Evolutionary conservation across 106 monocot genomes (phyloP), one percentile per base, ranked within the genome.

Genomic region (Dendrobium officinale): DNA sequence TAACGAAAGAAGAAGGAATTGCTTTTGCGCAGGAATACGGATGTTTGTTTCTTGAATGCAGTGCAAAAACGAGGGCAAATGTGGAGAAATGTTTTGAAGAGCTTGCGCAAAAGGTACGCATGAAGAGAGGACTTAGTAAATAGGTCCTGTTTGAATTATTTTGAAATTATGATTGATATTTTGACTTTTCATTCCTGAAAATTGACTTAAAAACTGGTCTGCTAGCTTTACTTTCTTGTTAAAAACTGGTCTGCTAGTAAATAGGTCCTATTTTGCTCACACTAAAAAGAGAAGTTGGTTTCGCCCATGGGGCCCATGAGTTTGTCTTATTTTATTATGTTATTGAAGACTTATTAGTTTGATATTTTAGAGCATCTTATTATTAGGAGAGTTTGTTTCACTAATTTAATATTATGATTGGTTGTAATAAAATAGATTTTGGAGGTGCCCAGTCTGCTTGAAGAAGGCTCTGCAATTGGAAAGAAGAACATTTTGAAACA

Each of bases 81-180:
- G 88, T 93, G 17, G 93, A 87, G 77, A 90, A 88, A 79, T 96
- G 96, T 70, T 96, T 96, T 88, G 93, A 92, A 83, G 93, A 96
- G 77, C 92, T 96, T 82, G 92, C 93, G 55, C 66, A 83, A 66
- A 96, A 93, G 96, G 96, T 96, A 49, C 27, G 0, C 16, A 2
- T 44, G 9, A 74, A 74, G 15, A 42, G 29, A 42, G 8, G 43
- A 74, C 42, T 6, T 16, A 5, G 4, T 42, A 20, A 74, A 15
- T 44, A 74, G 26, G 43, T n/a, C 43, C 31, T 16, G 16, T 37
- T 37, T 70, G 33, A 15, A 33, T 70, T 37, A 33, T 29, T 16
- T 24, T 66, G 64, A 66, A 18, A 58, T 58, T 58, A 8, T 45
- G 45, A 45, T 45, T 45, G 45, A 45, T 45, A 45, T 45, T 45